Percentiles rank a stretch among this genome's conserved stretches.
phyloP scores from a whole-genome alignment of 495 filamentous ascomycete genomes.

The Aspergillus asperescens region DNA sequence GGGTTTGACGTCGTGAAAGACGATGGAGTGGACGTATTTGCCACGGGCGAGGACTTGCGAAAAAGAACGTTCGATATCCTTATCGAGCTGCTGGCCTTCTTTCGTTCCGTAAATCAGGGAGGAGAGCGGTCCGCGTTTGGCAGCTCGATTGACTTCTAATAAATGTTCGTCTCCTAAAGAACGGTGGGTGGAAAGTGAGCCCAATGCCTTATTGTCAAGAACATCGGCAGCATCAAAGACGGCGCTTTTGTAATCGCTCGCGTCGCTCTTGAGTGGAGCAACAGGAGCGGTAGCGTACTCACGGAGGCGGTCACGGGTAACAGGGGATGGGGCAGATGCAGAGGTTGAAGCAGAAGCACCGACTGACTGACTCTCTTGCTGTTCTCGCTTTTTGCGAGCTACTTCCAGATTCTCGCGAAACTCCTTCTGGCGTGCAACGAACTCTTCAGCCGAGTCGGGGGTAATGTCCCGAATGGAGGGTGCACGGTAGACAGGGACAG shows the following conservation, averaged over 20 bases:
- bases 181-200: slow-evolving; percentile 61
- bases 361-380: slow-evolving; percentile 76
- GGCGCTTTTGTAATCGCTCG: slow-evolving; percentile 35
- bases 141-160: slow-evolving; percentile 43
- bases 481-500: slow-evolving; percentile 48
- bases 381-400: slow-evolving; percentile 66
- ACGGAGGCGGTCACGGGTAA: slow-evolving; percentile 35
- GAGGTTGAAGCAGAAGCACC: slow-evolving; percentile 40
- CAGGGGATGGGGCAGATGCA: slow-evolving; percentile 38
- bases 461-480: slow-evolving; percentile 86
- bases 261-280: slow-evolving; percentile 53
- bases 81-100: slow-evolving; percentile 85
- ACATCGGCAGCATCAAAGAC: slow-evolving; percentile 36
- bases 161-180: slow-evolving; percentile 44
- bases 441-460: slow-evolving; percentile 60
- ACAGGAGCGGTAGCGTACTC: slow-evolving; percentile 47
- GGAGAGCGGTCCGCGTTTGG: slow-evolving; percentile 47
- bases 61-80: slow-evolving; percentile 92
- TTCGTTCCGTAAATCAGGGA: slow-evolving; percentile 93
- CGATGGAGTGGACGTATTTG: slow-evolving; percentile 97
- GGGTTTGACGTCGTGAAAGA: slow-evolving; percentile 93
- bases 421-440: slow-evolving; percentile 73
- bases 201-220: slow-evolving; percentile 47
- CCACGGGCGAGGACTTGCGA: slow-evolving; percentile 88
- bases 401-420: slow-evolving; percentile 79